Percentiles rank a stretch among this genome's conserved stretches.
phyloP scores from a whole-genome alignment of 2,329 filamentous ascomycete genomes.

The Thelonectria blattea region DNA sequence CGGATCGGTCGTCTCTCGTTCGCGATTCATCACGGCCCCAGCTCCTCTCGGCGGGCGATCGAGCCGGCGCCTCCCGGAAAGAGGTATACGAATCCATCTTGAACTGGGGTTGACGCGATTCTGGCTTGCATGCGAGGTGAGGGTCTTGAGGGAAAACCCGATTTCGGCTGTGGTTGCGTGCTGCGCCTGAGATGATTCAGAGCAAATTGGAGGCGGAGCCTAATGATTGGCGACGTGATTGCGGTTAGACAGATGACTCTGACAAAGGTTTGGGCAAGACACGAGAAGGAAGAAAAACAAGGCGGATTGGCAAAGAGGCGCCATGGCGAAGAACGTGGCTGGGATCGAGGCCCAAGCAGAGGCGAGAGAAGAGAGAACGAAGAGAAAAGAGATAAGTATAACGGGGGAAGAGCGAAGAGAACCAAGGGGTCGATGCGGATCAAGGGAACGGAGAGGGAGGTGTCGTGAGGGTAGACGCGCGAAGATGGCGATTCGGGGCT shows the following conservation, averaged over 20 bases:
- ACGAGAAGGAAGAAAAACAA: conserved; percentile 31
- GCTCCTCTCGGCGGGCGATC: conserved; percentile 60
- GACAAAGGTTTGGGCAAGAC: conserved; percentile 36
- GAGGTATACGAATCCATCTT: conserved; percentile 62
- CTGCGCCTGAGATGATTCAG: conserved; percentile 35
- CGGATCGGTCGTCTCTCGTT: conserved; percentile 55
- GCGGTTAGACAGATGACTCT: conserved; percentile 63
- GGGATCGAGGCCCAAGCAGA: conserved; percentile 19
- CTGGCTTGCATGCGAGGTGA: conserved; percentile 25
- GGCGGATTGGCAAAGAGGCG: conserved; percentile 38
- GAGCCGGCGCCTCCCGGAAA: conserved; percentile 58
- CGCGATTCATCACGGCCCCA: conserved; percentile 62
- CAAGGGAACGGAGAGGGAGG: conserved; percentile 20
- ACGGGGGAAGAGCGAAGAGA: conserved; percentile 15
- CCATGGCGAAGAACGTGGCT: conserved; percentile 29
- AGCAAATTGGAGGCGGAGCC: conserved; percentile 43
- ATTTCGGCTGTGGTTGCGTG: conserved; percentile 15
- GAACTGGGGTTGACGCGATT: conserved; percentile 22
- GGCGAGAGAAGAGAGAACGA: not conserved
- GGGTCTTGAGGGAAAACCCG: conserved; percentile 13
- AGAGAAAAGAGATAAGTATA: conserved; percentile 17
- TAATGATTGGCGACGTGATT: conserved; percentile 59
- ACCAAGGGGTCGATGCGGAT: conserved; percentile 17
- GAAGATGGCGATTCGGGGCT: conserved; percentile 34
- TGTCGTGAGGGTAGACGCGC: conserved; percentile 32